Conservation (phyloP, 2,329 filamentous ascomycete genomes). For the Ceratocystiopsis brevicomis region DNA sequence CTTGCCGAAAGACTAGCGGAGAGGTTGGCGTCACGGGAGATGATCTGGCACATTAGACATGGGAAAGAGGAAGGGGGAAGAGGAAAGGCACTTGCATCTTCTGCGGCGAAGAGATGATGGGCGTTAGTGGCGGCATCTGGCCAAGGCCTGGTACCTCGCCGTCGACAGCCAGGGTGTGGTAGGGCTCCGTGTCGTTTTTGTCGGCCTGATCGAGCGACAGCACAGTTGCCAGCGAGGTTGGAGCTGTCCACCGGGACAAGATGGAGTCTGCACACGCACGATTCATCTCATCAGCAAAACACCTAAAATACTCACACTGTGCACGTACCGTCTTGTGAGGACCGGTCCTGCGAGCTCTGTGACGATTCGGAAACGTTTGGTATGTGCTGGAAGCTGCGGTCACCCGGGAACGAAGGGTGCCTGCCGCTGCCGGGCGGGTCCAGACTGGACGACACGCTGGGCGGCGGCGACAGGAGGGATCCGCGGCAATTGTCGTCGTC, state of each 20-base stretch:
- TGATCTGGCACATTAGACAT: too few relatives aligned
- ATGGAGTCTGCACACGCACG: conserved; percentile 20
- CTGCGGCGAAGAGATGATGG: background rate
- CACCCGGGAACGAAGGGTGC: background rate
- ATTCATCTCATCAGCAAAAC: too few relatives aligned
- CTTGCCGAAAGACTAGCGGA: too few relatives aligned
- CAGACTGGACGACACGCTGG: conserved; percentile 1
- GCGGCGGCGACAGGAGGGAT: background rate
- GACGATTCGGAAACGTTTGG: too few relatives aligned
- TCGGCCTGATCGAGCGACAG: conserved; percentile 4
- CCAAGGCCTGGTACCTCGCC: background rate
- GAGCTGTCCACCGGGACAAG: conserved; percentile 23
- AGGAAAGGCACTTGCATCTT: background rate
- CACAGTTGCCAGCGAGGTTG: conserved; percentile 7
- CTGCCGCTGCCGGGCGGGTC: background rate
- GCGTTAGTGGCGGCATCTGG: conserved; percentile 1
- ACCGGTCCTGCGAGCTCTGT: conserved; percentile 5
- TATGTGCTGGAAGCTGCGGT: background rate
- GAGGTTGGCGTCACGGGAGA: too few relatives aligned
- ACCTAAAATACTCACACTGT: too few relatives aligned
- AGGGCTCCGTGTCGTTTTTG: background rate
- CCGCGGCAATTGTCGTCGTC: too few relatives aligned
- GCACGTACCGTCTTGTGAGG: conserved; percentile 5
- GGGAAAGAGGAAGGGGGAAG: background rate
- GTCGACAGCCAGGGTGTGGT: background rate